Evolutionary conservation across 768 basidiomycete genomes (phyloP), one percentile per base, ranked within the genome.

Genomic region (Kwoniella heveanensis): DNA sequence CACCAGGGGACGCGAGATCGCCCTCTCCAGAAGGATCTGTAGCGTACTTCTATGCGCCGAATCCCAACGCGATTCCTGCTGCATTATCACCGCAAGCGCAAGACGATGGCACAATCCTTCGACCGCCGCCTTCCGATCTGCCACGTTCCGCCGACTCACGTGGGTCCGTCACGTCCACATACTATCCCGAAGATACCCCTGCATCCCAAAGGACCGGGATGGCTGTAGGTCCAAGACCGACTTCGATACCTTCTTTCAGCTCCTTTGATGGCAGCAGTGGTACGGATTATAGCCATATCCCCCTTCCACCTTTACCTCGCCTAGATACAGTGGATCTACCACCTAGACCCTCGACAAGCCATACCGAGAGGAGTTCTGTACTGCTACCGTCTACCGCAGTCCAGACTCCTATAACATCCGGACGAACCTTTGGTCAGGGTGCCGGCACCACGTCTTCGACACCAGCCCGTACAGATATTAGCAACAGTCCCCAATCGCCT

Each of bases 41-140:
- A 17, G 48, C 48, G 10, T 49, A 24, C 22, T 49, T 49, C 25
- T 49, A 49, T 22, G 48, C 48, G 48, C 48, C 48, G 22, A 49
- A 24, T 22, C 21, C 48, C 5, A 26, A 44, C 15, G 9, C 39
- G 39, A 44, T 44, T 10, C 39, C 48, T 49, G 22, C 48, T 22
- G 48, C 48, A 6, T 19, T 22, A 24, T 49, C 48, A 4, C 48
- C 22, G 5, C 48, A 22, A 24, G 22, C 48, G 2, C 48, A 22
- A 10, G 48, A 49, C 48, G 25, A 49, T 22, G 25, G 10, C 10
- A 10, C 17, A 9, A 49, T 24, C 48, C 7, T 19, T 10, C 48
- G 48, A 49, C 48, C 48, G 22, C 48, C 22, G 9, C 48, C 48
- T 6, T 49, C 48, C 21, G 48, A 49, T 22, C 4, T 24, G 8